phyloP scores from a whole-genome alignment of 495 filamentous ascomycete genomes.

The Talaromyces proteolyticus region DNA sequence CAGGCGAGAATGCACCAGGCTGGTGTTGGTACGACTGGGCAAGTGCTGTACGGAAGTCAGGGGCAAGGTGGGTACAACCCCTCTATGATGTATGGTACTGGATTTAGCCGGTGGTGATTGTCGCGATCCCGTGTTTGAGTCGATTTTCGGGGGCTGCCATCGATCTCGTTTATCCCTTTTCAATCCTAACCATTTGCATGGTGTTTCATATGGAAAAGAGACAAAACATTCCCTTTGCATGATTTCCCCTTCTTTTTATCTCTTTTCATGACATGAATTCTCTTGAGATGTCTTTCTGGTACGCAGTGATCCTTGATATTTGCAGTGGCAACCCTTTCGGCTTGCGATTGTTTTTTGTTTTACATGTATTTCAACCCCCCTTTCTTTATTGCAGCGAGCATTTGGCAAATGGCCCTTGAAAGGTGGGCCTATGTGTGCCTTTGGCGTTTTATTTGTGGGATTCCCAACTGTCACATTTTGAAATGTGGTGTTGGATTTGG shows the following conservation, averaged over 20 bases:
- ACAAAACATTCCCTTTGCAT: conserved; percentile 9
- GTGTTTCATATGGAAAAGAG: background rate
- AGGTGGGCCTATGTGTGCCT: conserved; percentile 25
- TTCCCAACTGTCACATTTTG: conserved; percentile 12
- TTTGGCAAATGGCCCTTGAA: conserved; percentile 28
- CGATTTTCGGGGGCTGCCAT: conserved; percentile 9
- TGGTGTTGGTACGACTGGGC: conserved; percentile 63
- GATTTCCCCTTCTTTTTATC: conserved; percentile 3
- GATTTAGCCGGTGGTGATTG: conserved; percentile 68
- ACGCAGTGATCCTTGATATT: background rate
- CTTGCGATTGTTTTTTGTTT: conserved; percentile 7
- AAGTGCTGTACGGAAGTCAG: conserved; percentile 85
- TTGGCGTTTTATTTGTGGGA: conserved; percentile 28
- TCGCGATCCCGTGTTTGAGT: conserved; percentile 9
- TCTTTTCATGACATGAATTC: conserved; percentile 4
- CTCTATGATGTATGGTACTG: conserved; percentile 76
- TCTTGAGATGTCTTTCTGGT: background rate
- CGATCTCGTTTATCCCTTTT: conserved; percentile 18
- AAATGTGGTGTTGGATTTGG: conserved; percentile 20
- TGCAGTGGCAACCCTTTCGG: background rate
- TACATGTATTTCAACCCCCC: conserved; percentile 25
- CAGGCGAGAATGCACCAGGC: conserved; percentile 94
- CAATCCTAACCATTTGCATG: conserved; percentile 13
- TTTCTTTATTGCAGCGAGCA: conserved; percentile 25
- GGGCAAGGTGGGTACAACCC: conserved; percentile 98